phyloP scores from a whole-genome alignment of 75 land plant species.

The Pinus albicaulis region DNA sequence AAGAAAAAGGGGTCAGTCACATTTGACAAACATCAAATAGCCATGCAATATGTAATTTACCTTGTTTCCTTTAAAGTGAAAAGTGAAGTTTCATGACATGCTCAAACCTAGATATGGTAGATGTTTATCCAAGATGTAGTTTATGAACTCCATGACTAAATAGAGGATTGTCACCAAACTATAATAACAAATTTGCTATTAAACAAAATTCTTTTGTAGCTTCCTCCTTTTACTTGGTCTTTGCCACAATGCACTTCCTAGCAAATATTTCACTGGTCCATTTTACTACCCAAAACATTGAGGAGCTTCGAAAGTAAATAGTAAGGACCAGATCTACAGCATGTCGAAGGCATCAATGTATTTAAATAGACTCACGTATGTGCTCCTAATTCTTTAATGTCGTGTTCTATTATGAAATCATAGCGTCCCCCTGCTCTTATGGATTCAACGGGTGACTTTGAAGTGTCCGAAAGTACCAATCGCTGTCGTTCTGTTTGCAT shows the following conservation, averaged over 20 bases:
- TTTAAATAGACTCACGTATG: conserved; percentile 65
- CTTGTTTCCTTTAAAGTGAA: not conserved
- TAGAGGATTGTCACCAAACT: not conserved
- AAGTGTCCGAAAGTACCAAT: conserved; percentile 71
- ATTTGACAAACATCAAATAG: no score
- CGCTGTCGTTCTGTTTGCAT: conserved; percentile 94
- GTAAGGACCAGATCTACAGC: not conserved
- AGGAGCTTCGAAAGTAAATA: not conserved
- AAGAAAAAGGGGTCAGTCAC: no score
- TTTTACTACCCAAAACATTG: not conserved
- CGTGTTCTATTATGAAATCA: conserved; percentile 99
- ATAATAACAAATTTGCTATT: not conserved
- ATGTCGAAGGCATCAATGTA: not conserved
- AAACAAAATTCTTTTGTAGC: not conserved
- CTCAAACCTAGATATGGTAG: not conserved
- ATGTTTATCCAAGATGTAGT: not conserved
- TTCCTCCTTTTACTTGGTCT: not conserved
- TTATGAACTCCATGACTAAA: not conserved
- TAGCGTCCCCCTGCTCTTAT: conserved; percentile 93
- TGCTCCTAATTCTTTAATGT: conserved; percentile 95
- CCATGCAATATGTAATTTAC: not conserved
- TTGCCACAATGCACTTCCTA: not conserved
- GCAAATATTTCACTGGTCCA: not conserved
- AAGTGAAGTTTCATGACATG: not conserved
- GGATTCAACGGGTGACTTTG: conserved; percentile 87